phyloP scores from a whole-genome alignment of 2,329 filamentous ascomycete genomes.

The Colletotrichum sansevieriae region DNA sequence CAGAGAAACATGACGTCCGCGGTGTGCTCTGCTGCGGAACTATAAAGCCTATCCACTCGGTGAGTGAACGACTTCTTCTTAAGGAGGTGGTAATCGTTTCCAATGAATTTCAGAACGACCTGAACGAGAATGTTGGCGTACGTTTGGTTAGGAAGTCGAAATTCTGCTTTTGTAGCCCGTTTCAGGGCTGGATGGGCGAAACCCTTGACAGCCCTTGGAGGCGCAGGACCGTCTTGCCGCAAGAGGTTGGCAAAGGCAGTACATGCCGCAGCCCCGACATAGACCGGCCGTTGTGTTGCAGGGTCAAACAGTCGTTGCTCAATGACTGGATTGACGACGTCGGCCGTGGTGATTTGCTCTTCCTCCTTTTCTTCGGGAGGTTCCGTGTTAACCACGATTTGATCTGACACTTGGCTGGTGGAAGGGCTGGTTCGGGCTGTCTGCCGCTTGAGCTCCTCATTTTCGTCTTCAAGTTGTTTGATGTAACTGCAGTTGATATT shows the following conservation, averaged over 20 bases:
- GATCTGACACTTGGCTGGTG: conserved; percentile 41
- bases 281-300: conserved; percentile 44
- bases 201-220: background rate
- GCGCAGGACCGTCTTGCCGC: conserved; percentile 9
- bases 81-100: conserved; percentile 50
- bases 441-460: conserved; percentile 34
- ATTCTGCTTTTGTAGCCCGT: background rate
- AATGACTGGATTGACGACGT: background rate
- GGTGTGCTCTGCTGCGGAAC: conserved; percentile 47
- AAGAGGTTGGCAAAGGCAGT: conserved; percentile 47
- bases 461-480: conserved; percentile 42
- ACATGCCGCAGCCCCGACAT: conserved; percentile 50
- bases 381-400: conserved; percentile 49
- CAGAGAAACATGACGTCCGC: conserved; percentile 52
- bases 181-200: background rate
- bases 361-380: conserved; percentile 44
- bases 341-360: conserved; percentile 3
- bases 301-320: conserved; percentile 1
- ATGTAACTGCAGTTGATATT: conserved; percentile 32
- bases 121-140: conserved; percentile 49
- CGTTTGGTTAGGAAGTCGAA: conserved; percentile 43
- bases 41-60: conserved; percentile 52
- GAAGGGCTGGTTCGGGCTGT: conserved; percentile 35
- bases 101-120: conserved; percentile 48
- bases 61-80: conserved; percentile 54